Base-by-base conservation (phyloP, 2,329 filamentous ascomycete species). In the Claviceps sp. region DNA sequence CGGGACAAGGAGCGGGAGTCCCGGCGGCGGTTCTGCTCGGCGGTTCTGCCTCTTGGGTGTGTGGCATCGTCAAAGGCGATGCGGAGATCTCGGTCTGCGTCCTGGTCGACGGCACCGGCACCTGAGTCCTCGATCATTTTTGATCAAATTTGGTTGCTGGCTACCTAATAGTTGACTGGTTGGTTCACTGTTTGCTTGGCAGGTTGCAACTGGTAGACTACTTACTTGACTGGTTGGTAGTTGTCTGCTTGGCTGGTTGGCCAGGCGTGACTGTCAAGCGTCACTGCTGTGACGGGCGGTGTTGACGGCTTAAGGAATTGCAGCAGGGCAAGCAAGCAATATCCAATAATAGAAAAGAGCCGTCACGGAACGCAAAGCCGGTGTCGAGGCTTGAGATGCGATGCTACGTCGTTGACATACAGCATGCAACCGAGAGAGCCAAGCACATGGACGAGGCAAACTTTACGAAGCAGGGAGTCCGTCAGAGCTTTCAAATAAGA, bases 51-150 rank as follows among this genome's bases (percentile, higher is more conserved):
- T 37, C 59, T 56, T 13, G 57, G 59, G 39, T 61, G 58, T 17
- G 56, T 51, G 2, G 55, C 58, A 50, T 59, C 53, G 44, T 60
- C 45, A 22, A 61, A 61, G n/a, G 57, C 60, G 51, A 61, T 61
- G 52, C 59, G 58, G 16, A 56, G 53, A 53, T 61, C 59, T 42
- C 55, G 52, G 26, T 61, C 57, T 30, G 38, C 51, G 38, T 60
- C 58, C 44, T 60, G 57, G 19, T 60, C 59, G 34, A 56, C 51
- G 16, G 53, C 58, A 17, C 52, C 53, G 22, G 58, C 19, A 13
- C 5, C 11, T 13, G 53, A 24, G 19, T 60, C 54, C 50, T 56
- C 57, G 42, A 57, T 37, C 59, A 61, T 61, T 47, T 34, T 38
- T 22, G 22, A n/a, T 37, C 14, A n/a, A 16, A 30, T 8, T 11